Base-by-base conservation (phyloP, 2,329 filamentous ascomycete species). In the Ceratocystis albifundus region DNA sequence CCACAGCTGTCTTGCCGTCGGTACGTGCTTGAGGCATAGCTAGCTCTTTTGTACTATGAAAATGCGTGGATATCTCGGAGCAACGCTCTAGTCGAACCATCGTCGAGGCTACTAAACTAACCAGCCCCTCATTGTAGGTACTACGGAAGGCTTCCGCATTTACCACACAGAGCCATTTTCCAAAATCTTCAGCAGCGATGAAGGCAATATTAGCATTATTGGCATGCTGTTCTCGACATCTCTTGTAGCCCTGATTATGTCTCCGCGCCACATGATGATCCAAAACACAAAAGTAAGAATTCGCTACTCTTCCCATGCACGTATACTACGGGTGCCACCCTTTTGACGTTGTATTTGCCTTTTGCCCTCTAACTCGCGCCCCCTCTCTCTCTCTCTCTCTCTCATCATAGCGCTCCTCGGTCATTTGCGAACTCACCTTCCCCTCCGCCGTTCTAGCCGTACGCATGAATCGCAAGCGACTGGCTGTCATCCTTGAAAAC, bases 181-280 rank as follows among this genome's bases (percentile, higher is more conserved):
- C 71, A 94, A 96, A 77, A 91, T 92, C 73, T 96, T 94, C 76
- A 93, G 92, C 74, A 94, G 90, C 73, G 89, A 93, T 74, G 91
- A 97, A 74, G 90, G 90, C 68, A 96, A 97, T 75, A 93, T 99
- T 65, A 89, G 91, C 61, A 91, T 96, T 70, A 88, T 97, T 72
- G 94, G 99, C 79, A 97, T 97, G 92, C 85, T 99, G 70, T 99
- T 99, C 77, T 96, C 93, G 41, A 97, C 94, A 41, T 97, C 94
- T 1, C 84, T 99, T 45, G 93, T 99, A 67, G 94, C 94, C 65
- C 82, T 97, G 65, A 92, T 96, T 69, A 81, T 96, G 53, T 96
- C 94, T 22, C 94, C 94, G 4, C 84, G 94, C 66, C 88, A 96
- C 68, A 80, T 99, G 65, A 90, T 96, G 71, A 97, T 99, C 73